phyloP scores from a whole-genome alignment of 345 rosid species.

The Angophora floribunda region DNA sequence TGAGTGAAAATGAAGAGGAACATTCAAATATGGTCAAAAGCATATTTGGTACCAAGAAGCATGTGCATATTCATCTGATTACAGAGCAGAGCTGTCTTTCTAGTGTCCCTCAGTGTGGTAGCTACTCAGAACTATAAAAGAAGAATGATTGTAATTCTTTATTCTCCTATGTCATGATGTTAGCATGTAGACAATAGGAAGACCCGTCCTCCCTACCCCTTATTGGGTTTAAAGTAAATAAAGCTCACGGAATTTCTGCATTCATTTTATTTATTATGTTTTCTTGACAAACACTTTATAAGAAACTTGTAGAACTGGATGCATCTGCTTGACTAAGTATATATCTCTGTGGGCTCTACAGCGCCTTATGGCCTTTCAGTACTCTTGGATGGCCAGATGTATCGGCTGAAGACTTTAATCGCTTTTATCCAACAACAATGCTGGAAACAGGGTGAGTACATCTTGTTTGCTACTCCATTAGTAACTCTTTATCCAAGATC shows the following conservation, averaged over 20 bases:
- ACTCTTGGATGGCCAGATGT: constrained; percentile 97
- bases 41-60: neutral
- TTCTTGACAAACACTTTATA: neutral
- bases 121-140: neutral
- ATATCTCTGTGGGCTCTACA: constrained; percentile 17
- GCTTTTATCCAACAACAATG: constrained; percentile 86
- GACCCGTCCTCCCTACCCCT: neutral
- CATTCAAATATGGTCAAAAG: neutral
- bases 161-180: neutral
- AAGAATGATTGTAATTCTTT: neutral
- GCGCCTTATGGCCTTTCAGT: constrained; percentile 97
- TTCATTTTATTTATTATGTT: neutral
- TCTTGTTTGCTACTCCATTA: neutral
- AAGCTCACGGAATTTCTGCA: neutral
- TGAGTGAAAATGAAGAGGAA: neutral
- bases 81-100: neutral
- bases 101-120: neutral
- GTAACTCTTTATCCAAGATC: neutral
- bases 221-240: neutral
- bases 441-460: constrained; percentile 85
- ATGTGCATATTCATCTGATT: neutral
- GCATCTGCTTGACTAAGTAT: neutral
- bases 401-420: constrained; percentile 61
- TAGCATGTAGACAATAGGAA: neutral
- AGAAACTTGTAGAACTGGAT: neutral